A percentile compares a stretch with the other conserved stretches of the same genome.
Evolutionary conservation across 208 protist species (phyloP).

Genomic region (Crithidia fasciculata): DNA sequence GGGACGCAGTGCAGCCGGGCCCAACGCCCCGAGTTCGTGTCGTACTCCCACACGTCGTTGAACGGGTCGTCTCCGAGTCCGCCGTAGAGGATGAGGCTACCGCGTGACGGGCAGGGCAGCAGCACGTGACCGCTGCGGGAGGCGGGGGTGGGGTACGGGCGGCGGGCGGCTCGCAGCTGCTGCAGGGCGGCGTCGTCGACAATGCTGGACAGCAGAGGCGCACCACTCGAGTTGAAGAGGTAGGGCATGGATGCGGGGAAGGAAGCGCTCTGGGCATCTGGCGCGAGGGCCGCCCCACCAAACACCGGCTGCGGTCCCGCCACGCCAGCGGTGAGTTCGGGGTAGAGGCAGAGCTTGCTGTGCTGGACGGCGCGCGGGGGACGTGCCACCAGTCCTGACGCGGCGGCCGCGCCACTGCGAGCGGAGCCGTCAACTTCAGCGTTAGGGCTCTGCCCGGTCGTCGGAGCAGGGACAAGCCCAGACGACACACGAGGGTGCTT

Average conservation of each 20-base stretch:
- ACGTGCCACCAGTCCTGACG: background rate
- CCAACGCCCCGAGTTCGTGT: conserved; percentile 43
- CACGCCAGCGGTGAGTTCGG: conserved; percentile 13
- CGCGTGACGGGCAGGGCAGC: conserved; percentile 35
- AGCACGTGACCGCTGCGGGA: conserved; percentile 65
- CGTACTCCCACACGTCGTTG: conserved; percentile 76
- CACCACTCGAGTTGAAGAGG: conserved; percentile 19
- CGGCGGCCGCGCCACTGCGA: background rate
- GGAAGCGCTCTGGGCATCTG: background rate
- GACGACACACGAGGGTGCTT: conserved; percentile 12
- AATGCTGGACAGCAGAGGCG: conserved; percentile 14
- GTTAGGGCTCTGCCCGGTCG: background rate
- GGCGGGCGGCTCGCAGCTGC: conserved; percentile 26
- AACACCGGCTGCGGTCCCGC: conserved; percentile 42
- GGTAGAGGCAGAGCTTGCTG: conserved; percentile 20
- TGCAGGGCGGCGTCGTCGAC: conserved; percentile 19
- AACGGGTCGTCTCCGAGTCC: conserved; percentile 43
- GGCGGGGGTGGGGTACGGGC: conserved; percentile 31
- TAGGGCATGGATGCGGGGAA: background rate
- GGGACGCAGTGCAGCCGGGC: conserved; percentile 33
- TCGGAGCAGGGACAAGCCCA: background rate
- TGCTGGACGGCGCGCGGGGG: conserved; percentile 20
- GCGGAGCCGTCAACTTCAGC: background rate
- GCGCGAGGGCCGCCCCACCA: conserved; percentile 22
- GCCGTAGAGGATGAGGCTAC: conserved; percentile 59